These are phyloP conservation scores for Puccinia hordei DNA, from an alignment of 1,284 basidiomycete species.

Conservation along the genomic window DNA sequence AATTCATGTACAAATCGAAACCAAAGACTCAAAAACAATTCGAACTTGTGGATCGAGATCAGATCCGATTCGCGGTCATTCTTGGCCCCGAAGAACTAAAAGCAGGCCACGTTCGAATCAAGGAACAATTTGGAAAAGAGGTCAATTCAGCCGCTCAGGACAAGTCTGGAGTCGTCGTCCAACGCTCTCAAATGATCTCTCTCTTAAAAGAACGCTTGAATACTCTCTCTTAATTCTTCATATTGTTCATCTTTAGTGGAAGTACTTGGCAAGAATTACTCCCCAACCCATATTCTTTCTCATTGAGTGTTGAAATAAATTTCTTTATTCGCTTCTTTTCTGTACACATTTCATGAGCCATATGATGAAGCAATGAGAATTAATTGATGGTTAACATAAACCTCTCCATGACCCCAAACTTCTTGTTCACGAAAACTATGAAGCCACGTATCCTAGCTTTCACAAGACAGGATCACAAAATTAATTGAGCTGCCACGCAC, in stretches of 20 bases:
- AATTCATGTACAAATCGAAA: constrained; percentile 89
- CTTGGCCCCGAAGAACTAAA: constrained; percentile 83
- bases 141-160: background rate
- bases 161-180: constrained; percentile 34
- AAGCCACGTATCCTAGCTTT: too few species aligned
- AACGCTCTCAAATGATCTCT: constrained; percentile 30
- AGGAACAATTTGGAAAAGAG: constrained; percentile 81
- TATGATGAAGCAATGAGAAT: too few species aligned
- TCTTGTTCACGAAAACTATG: too few species aligned
- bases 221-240: background rate
- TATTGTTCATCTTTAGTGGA: background rate
- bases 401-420: too few species aligned
- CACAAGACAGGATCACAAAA: too few species aligned
- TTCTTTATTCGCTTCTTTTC: background rate
- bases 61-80: constrained; percentile 87
- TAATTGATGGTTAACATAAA: too few species aligned
- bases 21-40: constrained; percentile 85
- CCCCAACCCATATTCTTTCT: background rate
- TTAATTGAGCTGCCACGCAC: too few species aligned
- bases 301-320: background rate
- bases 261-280: too few species aligned
- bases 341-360: background rate
- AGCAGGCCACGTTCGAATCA: constrained; percentile 80
- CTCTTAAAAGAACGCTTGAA: constrained; percentile 30
- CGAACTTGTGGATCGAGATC: constrained; percentile 84